Evolutionary conservation across 2,329 filamentous ascomycete species (phyloP).

Genomic region (Fusarium succisae): DNA sequence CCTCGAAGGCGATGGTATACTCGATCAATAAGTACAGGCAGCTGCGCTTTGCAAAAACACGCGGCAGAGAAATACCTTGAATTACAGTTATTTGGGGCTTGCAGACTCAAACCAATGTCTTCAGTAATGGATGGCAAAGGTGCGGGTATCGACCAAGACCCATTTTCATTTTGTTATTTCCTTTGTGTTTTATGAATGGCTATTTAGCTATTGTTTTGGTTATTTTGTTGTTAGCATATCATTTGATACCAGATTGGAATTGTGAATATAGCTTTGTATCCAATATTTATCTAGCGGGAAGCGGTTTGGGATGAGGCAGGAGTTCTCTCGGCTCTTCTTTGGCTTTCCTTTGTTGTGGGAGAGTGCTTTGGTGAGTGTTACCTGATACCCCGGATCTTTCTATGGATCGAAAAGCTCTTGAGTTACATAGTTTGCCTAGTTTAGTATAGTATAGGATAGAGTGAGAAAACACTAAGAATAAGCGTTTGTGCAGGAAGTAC

Average conservation of each 20-base stretch:
- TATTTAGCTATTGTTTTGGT: not conserved
- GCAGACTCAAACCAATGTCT: not conserved
- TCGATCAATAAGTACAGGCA: not conserved
- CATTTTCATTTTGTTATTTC: not conserved
- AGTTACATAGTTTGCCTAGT: not conserved
- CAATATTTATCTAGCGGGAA: constrained; percentile 11
- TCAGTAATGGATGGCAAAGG: not conserved
- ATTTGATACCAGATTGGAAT: constrained; percentile 37
- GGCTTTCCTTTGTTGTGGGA: constrained; percentile 13
- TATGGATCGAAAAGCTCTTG: constrained; percentile 3
- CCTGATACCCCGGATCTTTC: constrained; percentile 29
- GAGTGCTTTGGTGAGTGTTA: constrained; percentile 13
- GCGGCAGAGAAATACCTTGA: not conserved
- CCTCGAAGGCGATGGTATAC: constrained; percentile 8
- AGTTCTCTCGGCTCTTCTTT: constrained; percentile 25
- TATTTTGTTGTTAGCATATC: constrained; percentile 6
- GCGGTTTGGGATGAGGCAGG: constrained; percentile 8
- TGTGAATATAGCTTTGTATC: constrained; percentile 7
- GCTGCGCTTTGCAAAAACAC: not conserved
- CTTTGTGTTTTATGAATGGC: constrained; percentile 2
- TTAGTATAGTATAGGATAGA: constrained; percentile 6
- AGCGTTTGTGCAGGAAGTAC: not conserved
- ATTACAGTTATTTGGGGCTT: not conserved
- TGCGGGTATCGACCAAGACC: not conserved
- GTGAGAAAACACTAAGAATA: constrained; percentile 12